A percentile compares a stretch with the other conserved stretches of the same genome.
These are phyloP conservation scores for Candida nonsorbophila DNA, from an alignment of 805 yeast species.

Conservation along the genomic window DNA sequence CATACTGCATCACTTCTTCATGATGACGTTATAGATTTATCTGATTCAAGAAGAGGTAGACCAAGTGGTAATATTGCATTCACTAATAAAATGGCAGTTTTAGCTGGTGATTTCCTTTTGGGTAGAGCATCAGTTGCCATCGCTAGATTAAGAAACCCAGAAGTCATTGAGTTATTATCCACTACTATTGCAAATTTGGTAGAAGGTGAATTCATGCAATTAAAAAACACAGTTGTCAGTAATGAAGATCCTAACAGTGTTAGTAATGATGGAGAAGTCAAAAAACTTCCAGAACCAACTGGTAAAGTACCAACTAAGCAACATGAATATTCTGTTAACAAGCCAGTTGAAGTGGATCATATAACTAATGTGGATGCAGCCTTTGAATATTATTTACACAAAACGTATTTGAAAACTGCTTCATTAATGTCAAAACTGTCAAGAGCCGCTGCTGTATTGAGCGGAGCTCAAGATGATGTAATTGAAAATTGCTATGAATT, in stretches of 20 bases:
- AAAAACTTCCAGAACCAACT: slow-evolving; percentile 50
- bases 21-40: slow-evolving; percentile 92
- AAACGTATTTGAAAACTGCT: slow-evolving; percentile 93
- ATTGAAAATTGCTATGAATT: slow-evolving; percentile 85
- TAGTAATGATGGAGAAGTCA: slow-evolving; percentile 43
- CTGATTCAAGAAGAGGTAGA: slow-evolving; percentile 84
- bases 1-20: slow-evolving; percentile 94
- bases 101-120: slow-evolving; percentile 92
- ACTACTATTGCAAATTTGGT: slow-evolving; percentile 95
- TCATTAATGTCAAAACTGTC: slow-evolving; percentile 90
- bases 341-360: slow-evolving; percentile 43
- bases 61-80: slow-evolving; percentile 92
- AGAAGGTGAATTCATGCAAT: slow-evolving; percentile 98
- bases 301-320: slow-evolving; percentile 57
- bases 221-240: slow-evolving; percentile 79
- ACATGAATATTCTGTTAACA: slow-evolving; percentile 51
- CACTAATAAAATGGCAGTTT: slow-evolving; percentile 94
- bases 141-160: slow-evolving; percentile 91
- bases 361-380: slow-evolving; percentile 73
- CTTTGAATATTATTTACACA: slow-evolving; percentile 90
- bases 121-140: slow-evolving; percentile 97
- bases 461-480: slow-evolving; percentile 73
- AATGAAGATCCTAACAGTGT: slow-evolving; percentile 39
- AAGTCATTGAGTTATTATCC: slow-evolving; percentile 91
- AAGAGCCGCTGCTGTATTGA: slow-evolving; percentile 86